Percentiles rank a stretch among this genome's conserved stretches.
These are phyloP conservation scores for Rhizoclosmatium globosum DNA, from an alignment of 192 early-diverging fungal genomes.

Conservation along the genomic window DNA sequence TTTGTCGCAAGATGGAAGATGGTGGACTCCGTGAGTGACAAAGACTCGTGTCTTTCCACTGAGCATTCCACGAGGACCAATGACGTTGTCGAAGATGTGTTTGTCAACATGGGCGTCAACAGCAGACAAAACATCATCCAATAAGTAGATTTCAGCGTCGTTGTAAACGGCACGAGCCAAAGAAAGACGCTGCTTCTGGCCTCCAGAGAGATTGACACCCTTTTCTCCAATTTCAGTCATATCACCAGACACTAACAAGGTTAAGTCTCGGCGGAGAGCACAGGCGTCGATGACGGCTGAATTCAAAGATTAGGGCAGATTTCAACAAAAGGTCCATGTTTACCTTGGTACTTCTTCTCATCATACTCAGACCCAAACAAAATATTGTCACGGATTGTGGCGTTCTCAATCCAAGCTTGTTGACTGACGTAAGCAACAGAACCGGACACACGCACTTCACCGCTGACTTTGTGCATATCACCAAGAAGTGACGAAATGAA, in stretches of 20 bases:
- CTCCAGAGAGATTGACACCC: constrained; percentile 62
- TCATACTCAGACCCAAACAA: constrained; percentile 82
- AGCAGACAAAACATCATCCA: constrained; percentile 83
- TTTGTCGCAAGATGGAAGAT: constrained; percentile 39
- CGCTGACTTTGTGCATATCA: constrained; percentile 67
- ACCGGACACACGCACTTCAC: constrained; percentile 62
- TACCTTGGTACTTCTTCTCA: constrained; percentile 70
- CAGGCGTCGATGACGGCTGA: constrained; percentile 59
- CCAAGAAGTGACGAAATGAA: constrained; percentile 78
- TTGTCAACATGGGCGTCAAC: constrained; percentile 40
- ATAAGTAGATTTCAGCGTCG: constrained; percentile 70
- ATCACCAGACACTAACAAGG: constrained; percentile 64
- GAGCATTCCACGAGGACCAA: constrained; percentile 39
- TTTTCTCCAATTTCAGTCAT: constrained; percentile 52
- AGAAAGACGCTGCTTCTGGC: constrained; percentile 79
- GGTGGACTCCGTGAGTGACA: constrained; percentile 48
- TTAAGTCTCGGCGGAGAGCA: constrained; percentile 70
- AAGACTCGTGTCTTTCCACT: constrained; percentile 37
- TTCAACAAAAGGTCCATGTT: constrained; percentile 49
- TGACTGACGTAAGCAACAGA: constrained; percentile 77
- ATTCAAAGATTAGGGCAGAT: constrained; percentile 56
- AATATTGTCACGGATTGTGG: constrained; percentile 89
- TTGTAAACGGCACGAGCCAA: constrained; percentile 60
- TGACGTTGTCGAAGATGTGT: constrained; percentile 41
- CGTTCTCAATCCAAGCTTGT: constrained; percentile 82